Base-by-base conservation (phyloP, 495 filamentous ascomycete genomes). In the Mycothermus thermophilus region DNA sequence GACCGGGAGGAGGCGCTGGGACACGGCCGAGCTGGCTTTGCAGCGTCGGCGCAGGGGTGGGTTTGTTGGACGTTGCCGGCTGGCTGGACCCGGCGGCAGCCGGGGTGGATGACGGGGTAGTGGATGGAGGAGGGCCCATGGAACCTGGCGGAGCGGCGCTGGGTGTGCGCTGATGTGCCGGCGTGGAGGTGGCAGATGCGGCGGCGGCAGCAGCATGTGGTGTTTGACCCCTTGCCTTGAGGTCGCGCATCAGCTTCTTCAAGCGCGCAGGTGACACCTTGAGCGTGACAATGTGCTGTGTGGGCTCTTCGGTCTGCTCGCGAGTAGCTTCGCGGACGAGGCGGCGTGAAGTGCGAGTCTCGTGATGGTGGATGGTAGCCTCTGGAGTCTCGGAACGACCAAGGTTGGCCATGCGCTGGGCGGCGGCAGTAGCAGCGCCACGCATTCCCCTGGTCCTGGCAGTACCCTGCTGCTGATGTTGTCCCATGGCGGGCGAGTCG, bases 351-450 rank as follows among this genome's bases (percentile, higher is more conserved):
- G 70, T 79, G 42, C 79, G 60, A 1, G 77, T 77, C 49, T 86
- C 84, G 47, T 79, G 74, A 44, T 83, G 77, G 54, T 82, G 73
- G 16, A 78, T 57, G 39, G 62, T 62, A 18, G 72, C 61, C 54
- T 96, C 90, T 1, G 92, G 90, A 0, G 90, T 95, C 46, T 84
- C 81, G 10, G 87, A 95, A 25, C 90, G 77, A 18, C 78, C 83
- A 21, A 92, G 49, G 41, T 80, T 83, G 6, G 83, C 79, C 58
- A 74, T 72, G 34, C 72, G 61, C 48, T 73, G 68, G 48, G 85
- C 79, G 17, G 87, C 87, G 14, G 81, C 85, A 25, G 68, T 79
- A 36, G 83, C 87, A 13, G 83, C 85, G 20, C 78, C 84, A 38
- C 79, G 74, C 74, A 94, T 85, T 13, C 78, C 79, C 55, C 86